Percentiles rank a stretch among this genome's conserved stretches.
Evolutionary conservation across 179 eudicot genomes (phyloP).

Genomic region (Vitellaria paradoxa): DNA sequence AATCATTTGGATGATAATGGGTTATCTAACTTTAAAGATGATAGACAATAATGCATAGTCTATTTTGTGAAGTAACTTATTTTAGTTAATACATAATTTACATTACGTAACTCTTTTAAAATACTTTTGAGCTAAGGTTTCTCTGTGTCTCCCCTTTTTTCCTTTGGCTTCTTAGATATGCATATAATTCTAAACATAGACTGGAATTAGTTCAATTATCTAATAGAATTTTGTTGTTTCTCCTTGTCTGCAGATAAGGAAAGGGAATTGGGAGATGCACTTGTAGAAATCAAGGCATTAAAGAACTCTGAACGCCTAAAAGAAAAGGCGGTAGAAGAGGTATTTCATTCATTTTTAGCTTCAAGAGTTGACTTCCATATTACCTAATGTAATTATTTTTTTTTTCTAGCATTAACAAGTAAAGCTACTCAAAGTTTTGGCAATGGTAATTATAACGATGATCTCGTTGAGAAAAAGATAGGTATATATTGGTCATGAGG

Average conservation of each 20-base stretch:
- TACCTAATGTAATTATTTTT: not conserved
- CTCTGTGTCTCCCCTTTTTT: not conserved
- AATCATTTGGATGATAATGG: too few species aligned
- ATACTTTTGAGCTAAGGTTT: too few species aligned
- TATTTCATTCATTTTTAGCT: conserved; percentile 20
- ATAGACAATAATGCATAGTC: not conserved
- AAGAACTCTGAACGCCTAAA: conserved; percentile 75
- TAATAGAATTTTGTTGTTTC: not conserved
- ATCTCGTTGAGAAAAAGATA: too few species aligned
- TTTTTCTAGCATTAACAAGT: not conserved
- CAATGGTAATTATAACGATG: too few species aligned
- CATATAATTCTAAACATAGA: not conserved
- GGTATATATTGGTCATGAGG: too few species aligned
- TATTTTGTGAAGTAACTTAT: too few species aligned
- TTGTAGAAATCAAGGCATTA: conserved; percentile 81
- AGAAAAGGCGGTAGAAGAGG: conserved; percentile 97
- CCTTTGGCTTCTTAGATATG: too few species aligned
- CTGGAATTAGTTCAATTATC: not conserved
- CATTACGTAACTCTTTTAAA: not conserved
- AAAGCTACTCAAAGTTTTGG: not conserved
- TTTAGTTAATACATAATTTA: too few species aligned
- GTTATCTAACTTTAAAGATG: not conserved
- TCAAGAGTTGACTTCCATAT: not conserved
- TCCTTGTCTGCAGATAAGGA: conserved; percentile 59
- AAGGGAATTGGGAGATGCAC: conserved; percentile 78